Conservation (phyloP, 192 early-diverging fungal species). For the Neocallimastix lanati region DNA sequence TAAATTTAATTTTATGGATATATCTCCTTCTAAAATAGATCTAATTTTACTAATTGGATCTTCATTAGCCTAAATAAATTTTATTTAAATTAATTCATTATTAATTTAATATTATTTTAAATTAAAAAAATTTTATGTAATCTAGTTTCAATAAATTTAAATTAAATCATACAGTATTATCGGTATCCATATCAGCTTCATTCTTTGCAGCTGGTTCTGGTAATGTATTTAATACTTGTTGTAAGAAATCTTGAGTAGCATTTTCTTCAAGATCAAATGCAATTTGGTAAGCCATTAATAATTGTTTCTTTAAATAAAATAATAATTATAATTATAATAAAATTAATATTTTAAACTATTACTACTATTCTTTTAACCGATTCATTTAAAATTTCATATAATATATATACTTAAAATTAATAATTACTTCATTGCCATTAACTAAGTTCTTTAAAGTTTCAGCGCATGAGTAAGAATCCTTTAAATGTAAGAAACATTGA, state of each 20-base stretch:
- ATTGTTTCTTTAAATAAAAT: constrained; percentile 14
- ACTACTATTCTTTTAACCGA: too few species aligned
- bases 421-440: constrained; percentile 31
- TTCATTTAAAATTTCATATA: too few species aligned
- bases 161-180: too few species aligned
- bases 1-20: constrained; percentile 77
- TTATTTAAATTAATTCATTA: too few species aligned
- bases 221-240: constrained; percentile 37
- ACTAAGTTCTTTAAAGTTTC: constrained; percentile 54
- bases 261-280: constrained; percentile 94
- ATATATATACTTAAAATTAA: neutral
- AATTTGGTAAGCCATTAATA: constrained; percentile 85
- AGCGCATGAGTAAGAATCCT: constrained; percentile 54
- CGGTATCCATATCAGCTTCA: constrained; percentile 28
- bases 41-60: constrained; percentile 36
- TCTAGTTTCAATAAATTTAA: too few species aligned
- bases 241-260: constrained; percentile 88
- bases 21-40: constrained; percentile 71
- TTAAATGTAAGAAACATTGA: constrained; percentile 80
- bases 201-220: constrained; percentile 6
- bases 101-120: too few species aligned
- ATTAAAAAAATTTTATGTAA: too few species aligned
- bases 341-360: too few species aligned
- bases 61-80: neutral
- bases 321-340: neutral